Percentiles rank a stretch among this genome's conserved stretches.
Evolutionary conservation across 2,329 filamentous ascomycete genomes (phyloP).

Genomic region (Stagonosporopsis vannaccii): DNA sequence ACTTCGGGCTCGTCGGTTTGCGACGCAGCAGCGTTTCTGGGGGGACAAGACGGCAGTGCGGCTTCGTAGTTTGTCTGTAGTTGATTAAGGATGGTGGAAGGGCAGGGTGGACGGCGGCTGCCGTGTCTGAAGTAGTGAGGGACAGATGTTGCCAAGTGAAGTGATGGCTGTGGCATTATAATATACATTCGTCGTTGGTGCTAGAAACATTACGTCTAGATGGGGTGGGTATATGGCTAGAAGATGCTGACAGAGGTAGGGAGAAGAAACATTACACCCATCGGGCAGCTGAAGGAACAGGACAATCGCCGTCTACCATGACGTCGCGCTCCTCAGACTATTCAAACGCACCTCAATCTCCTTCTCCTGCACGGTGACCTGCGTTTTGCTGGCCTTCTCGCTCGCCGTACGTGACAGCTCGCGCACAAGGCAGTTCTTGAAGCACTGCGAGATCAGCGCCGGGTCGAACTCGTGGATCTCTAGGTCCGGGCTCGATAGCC

Average conservation of each 20-base stretch:
- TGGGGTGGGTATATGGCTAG: conserved; percentile 9
- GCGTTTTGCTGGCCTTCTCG: conserved; percentile 18
- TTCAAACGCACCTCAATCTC: conserved; percentile 19
- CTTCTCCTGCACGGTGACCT: conserved; percentile 22
- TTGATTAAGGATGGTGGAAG: too few relatives aligned
- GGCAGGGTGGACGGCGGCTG: too few relatives aligned
- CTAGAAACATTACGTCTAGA: conserved; percentile 9
- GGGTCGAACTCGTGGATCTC: conserved; percentile 32
- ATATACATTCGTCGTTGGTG: neutral
- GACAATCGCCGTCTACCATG: neutral
- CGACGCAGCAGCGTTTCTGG: too few relatives aligned
- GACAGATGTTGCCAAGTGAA: too few relatives aligned
- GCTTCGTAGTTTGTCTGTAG: too few relatives aligned
- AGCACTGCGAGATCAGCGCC: conserved; percentile 38
- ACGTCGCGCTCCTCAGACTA: conserved; percentile 11
- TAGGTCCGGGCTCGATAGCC: conserved; percentile 27
- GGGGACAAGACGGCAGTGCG: too few relatives aligned
- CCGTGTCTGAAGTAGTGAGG: too few relatives aligned
- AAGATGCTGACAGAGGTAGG: neutral
- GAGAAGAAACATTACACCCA: neutral
- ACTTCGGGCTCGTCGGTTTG: too few relatives aligned
- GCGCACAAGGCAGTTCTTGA: conserved; percentile 42
- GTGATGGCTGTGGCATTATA: neutral
- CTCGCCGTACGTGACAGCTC: conserved; percentile 36
- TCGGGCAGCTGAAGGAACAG: neutral